Base-by-base conservation (phyloP, 768 basidiomycete genomes). In the Gelatoporia subvermispora region DNA sequence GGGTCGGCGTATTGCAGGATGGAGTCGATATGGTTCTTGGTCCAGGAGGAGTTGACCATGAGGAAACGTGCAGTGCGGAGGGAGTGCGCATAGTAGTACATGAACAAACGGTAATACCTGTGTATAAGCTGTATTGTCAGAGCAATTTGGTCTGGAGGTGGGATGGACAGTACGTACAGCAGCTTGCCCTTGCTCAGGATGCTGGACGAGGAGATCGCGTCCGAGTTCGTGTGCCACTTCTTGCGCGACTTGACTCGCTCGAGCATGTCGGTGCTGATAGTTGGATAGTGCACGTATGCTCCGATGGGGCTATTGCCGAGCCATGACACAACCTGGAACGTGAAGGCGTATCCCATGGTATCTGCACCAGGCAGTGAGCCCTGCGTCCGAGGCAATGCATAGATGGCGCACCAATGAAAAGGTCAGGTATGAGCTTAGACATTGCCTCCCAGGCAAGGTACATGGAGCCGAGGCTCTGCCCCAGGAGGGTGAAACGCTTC, bases 31-130 rank as follows among this genome's bases (percentile, higher is more conserved):
- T 98, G 96, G 36, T 75, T 76, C 57, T 84, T 82, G 2, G 95
- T 98, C 95, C 96, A 98, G 0, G 88, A 83, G 3, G 93, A 96
- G 66, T 98, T 98, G 57, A 89, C 93, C 90, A 95, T 93, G 39
- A 88, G 55, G 66, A 89, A 88, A 47, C 73, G 77, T 2, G 92
- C 82, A 35, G 75, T 76, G 21, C 79, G 77, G 24, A 99, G 81
- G 9, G 85, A 84, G 3, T 74, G 64, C 1, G 88, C 72, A 65
- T 99, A 98, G 47, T 87, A 76, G 51, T 80, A 79, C 75, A 94
- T 92, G 66, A 90, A 90, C 4, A 93, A 56, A 42, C 83, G 81
- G 67, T 99, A 98, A 65, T 98, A 98, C 9, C 89, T 92, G 57
- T 41, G 17, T 7, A 36, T 36, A 44, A 20, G 28, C 36, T 45